Evolutionary conservation across 768 basidiomycete genomes (phyloP).

Genomic region (Cystofilobasidium macerans): DNA sequence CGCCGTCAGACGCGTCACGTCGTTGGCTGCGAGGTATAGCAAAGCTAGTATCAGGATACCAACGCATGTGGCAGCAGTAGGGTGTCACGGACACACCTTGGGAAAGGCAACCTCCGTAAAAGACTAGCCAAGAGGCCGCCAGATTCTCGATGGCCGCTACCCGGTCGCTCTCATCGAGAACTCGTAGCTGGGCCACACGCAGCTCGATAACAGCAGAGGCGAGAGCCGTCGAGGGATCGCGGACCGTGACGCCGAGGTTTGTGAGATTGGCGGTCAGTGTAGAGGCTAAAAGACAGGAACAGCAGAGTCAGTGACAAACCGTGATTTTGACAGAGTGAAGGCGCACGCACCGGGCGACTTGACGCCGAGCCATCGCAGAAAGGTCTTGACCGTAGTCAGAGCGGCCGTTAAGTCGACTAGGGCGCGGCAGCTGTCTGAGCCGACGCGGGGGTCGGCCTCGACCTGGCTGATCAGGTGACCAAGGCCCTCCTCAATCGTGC

Average conservation of each 20-base stretch:
- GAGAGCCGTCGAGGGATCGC: not conserved
- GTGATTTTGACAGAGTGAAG: no score
- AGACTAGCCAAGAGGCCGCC: not conserved
- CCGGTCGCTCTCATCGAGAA: not conserved
- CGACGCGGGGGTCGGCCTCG: not conserved
- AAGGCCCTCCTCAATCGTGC: slow-evolving; percentile 7
- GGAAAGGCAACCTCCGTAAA: not conserved
- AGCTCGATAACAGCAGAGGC: not conserved
- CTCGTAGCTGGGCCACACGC: not conserved
- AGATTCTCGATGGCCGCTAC: not conserved
- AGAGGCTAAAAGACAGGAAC: not conserved
- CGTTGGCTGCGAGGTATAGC: not conserved
- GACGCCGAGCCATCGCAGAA: slow-evolving; percentile 10
- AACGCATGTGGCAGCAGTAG: no score
- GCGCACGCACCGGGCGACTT: not conserved
- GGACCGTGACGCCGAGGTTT: not conserved
- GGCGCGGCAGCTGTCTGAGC: not conserved
- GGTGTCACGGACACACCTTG: not conserved
- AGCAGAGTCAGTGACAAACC: no score
- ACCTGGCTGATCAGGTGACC: not conserved
- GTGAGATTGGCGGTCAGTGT: not conserved
- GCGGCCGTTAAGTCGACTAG: slow-evolving; percentile 8
- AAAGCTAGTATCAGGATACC: no score
- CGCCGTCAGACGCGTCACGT: not conserved
- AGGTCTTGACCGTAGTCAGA: slow-evolving; percentile 11